Percentiles rank a stretch among this genome's conserved stretches.
Conservation (phyloP, 139 green algal genomes). For the Picochlorum sp. region DNA sequence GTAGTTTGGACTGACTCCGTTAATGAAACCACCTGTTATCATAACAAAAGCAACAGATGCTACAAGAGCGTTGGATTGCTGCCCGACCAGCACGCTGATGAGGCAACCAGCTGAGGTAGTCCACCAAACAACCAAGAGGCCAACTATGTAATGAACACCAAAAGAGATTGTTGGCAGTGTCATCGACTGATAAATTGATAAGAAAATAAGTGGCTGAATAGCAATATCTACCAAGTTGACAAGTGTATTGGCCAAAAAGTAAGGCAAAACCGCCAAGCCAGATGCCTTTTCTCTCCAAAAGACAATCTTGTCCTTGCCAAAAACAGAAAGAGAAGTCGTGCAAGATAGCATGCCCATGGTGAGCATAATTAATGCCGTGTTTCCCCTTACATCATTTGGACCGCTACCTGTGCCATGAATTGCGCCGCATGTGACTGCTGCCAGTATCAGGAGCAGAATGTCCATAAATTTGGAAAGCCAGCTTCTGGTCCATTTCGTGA, state of each 20-base stretch:
- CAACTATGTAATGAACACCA: constrained; percentile 20
- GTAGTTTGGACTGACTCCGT: constrained; percentile 35
- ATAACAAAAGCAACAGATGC: constrained; percentile 25
- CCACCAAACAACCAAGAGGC: constrained; percentile 30
- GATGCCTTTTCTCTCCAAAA: constrained; percentile 38
- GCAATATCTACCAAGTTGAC: constrained; percentile 30
- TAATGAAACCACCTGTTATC: constrained; percentile 35
- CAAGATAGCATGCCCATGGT: constrained; percentile 24
- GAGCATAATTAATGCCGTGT: constrained; percentile 26
- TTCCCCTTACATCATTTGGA: constrained; percentile 18
- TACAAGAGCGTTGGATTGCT: constrained; percentile 27
- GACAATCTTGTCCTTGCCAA: constrained; percentile 34
- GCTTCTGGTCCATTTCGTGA: constrained; percentile 28
- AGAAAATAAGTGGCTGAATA: constrained; percentile 35
- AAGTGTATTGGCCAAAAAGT: constrained; percentile 30
- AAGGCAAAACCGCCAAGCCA: constrained; percentile 20
- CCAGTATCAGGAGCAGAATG: constrained; percentile 27
- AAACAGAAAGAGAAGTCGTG: constrained; percentile 28
- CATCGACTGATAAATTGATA: constrained; percentile 38
- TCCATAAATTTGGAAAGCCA: constrained; percentile 33
- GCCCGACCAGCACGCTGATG: constrained; percentile 1
- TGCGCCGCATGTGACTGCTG: constrained; percentile 24
- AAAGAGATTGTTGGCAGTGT: constrained; percentile 34
- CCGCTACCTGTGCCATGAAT: constrained; percentile 27
- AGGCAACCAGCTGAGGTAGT: constrained; percentile 7